Base-by-base conservation (phyloP, 257 asterid genomes). In the Ilex asprella region DNA sequence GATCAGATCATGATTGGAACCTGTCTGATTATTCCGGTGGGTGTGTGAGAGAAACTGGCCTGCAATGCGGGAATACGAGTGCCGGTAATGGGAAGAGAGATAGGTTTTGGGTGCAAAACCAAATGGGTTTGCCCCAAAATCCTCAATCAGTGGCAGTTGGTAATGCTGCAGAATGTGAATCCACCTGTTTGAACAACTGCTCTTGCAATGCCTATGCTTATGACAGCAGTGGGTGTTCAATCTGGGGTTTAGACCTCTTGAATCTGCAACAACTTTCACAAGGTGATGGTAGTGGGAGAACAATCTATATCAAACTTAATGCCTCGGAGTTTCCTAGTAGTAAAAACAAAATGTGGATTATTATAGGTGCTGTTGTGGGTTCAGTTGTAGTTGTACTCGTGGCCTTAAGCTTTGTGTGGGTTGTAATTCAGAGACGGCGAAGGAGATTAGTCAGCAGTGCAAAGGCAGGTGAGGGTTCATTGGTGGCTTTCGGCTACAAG, bases 171-270 rank as follows among this genome's bases (percentile, higher is more conserved):
- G 82, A 79, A 31, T 82, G 88, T 27, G 66, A 65, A 71, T 71
- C 75, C 32, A 15, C 52, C 14, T 82, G 88, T 61, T 51, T 82
- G 71, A 63, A 32, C 47, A 77, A 75, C 64, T 82, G 86, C 57
- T 67, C 67, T 43, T 82, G 88, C 71, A 67, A 67, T 21, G 88
- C 86, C 12, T 73, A 79, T 65, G 31, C 80, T 51, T 76, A 63
- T 61, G 75, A 16, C 49, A 67, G 35, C 27, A 52, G 30, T 65
- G 63, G 13, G n/a, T 75, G 76, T 53, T 58, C 59, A n/a, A 43
- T 66, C 1, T 70, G 80, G 80, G 46, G 30, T 0, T 60, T 21
- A 27, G 66, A 44, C 2, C 63, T 76, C 47, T 41, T 67, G 68
- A 60, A 56, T 65, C 49, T 76, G 29, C 60, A 56, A 50, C 72